Conservation (phyloP, 768 basidiomycete species). For the Chalciporus pseudorubinellus region DNA sequence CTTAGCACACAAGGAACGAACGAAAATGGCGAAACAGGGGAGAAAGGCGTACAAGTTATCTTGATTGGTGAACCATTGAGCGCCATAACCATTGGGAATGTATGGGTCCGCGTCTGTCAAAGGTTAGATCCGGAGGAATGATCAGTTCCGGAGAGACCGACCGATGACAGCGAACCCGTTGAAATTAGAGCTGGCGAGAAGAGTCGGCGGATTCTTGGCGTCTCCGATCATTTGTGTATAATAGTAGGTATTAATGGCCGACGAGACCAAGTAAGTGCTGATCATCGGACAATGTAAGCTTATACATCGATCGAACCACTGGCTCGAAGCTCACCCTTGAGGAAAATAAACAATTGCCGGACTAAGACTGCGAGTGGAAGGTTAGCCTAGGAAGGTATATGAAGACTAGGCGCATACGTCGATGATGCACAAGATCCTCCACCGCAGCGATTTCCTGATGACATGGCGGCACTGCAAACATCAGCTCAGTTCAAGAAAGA, state of each 20-base stretch:
- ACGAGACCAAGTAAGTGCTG: conserved; percentile 66
- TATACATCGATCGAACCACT: neutral
- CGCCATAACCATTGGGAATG: conserved; percentile 48
- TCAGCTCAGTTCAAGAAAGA: conserved; percentile 1
- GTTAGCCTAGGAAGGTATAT: neutral
- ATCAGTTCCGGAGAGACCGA: conserved; percentile 23
- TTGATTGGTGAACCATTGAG: conserved; percentile 24
- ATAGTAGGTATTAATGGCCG: conserved; percentile 67
- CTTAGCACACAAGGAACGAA: neutral
- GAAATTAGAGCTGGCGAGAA: conserved; percentile 61
- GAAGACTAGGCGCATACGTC: conserved; percentile 33
- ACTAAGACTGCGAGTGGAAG: conserved; percentile 26
- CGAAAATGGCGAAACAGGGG: neutral
- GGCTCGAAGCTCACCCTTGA: conserved; percentile 44
- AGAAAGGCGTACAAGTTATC: conserved; percentile 21
- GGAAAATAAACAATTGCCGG: conserved; percentile 80
- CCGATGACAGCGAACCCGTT: conserved; percentile 74
- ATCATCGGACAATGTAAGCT: conserved; percentile 1
- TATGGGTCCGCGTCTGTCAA: conserved; percentile 70
- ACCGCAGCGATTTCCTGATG: conserved; percentile 60
- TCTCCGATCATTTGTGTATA: conserved; percentile 80
- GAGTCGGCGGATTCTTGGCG: conserved; percentile 61
- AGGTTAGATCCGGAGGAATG: neutral
- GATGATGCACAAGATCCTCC: conserved; percentile 46
- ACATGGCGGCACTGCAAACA: conserved; percentile 55